Base-by-base conservation (phyloP, 352 stramenopile genomes). In the Phytophthora ohioensis region DNA sequence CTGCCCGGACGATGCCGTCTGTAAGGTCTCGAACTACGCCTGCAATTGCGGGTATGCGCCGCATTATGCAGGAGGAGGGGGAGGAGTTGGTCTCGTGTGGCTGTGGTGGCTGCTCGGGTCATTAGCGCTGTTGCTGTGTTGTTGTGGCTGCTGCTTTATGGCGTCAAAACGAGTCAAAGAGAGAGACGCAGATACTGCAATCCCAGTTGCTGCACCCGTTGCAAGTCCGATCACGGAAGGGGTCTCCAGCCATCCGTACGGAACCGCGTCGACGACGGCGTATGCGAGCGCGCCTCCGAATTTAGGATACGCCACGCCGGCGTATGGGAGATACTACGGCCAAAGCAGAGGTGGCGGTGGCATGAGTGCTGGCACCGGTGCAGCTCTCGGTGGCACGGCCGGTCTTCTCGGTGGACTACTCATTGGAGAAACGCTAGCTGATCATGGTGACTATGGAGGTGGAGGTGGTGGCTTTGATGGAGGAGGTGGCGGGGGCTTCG, bases 21-120 rank as follows among this genome's bases (percentile, higher is more conserved):
- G 82, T 64, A 81, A 73, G 17, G 66, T 85, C 27, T 74, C 76
- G 30, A 90, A 78, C 35, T 90, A 88, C 48, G 73, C 73, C 8
- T 87, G 82, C 57, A 84, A 83, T 42, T 86, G 77, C 31, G 57
- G 66, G 13, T 76, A 69, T 30, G 17, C 35, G n/a, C 53, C 57
- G 11, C 67, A 73, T 5, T 30, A 47, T 12, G 27, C 15, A 4
- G 8, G 30, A 11, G 31, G 30, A 11, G 31, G 64, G 36, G 72
- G 47, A 52, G 55, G 32, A 2, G 34, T 55, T 43, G 52, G 66
- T 42, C 53, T 87, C 10, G 17, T 73, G 32, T 84, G 78, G 82
- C 62, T 90, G 8, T 88, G 75, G 80, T 88, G 66, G 67, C 30
- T 85, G 4, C 67, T 88, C 11, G 72, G 72, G 30, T 73, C 67